Evolutionary conservation across 164 flowering plant genomes (phyloP), one percentile per base, ranked within the genome.

Genomic region (Kalanchoe fedtschenkoi): DNA sequence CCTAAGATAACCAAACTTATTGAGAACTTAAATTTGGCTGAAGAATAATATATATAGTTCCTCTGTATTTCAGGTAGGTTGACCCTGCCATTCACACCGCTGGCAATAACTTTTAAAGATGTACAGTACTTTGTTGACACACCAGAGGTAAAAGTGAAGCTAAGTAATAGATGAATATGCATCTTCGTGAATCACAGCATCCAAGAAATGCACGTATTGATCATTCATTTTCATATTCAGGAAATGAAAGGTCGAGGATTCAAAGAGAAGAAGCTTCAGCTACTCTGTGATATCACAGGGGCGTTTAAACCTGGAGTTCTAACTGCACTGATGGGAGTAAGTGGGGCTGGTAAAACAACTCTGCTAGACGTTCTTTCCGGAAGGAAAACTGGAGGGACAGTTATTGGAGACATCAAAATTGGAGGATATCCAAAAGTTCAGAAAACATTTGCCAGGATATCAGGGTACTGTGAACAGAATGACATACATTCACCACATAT

Each of bases 281-380:
- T 83, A 37, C 78, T 83, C 19, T 58, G 34, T 33, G 80, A 78
- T 26, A 65, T 83, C 5, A 81, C 77, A 21, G 85, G 87, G 22
- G 70, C 81, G 37, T 78, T 83, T 32, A 71, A 73, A 64, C 87
- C 87, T 44, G 83, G 85, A 14, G 63, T 79, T 42, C 80, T 83
- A 33, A 83, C 87, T 44, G 85, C 88, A 28, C 62, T 83, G 47
- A 83, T 80, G 87, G 85, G 85, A 32, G 80, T 77, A 19, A 80
- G 79, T 70, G 83, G 87, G 55, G 85, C 87, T 58, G 87, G 87
- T 28, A 83, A 80, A 72, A 83, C 87, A 58, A 80, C 87, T 59
- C 75, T 83, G n/a, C 61, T 83, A 74, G 84, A 83, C 69, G 84
- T 80, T 39, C 79, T 78, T 42, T 75, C 78, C 37, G 84, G 84